These are phyloP conservation scores for Thielaviopsis musarum DNA, from an alignment of 2,329 filamentous ascomycete genomes.

Conservation along the genomic window DNA sequence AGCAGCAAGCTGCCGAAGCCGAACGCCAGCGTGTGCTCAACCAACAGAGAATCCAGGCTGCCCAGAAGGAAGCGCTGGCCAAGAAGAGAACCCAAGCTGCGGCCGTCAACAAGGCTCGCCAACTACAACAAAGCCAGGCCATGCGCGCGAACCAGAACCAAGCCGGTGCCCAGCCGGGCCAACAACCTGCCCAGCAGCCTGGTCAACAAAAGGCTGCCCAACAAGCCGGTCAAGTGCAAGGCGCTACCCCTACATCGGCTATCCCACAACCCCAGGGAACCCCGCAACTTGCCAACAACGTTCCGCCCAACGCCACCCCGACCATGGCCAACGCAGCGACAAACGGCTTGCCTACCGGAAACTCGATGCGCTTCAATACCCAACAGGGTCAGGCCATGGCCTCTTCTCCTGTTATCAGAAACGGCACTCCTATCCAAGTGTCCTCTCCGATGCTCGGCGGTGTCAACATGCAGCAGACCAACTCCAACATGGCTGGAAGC, in stretches of 20 bases:
- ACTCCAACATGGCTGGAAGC: constrained; percentile 51
- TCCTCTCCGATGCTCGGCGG: constrained; percentile 49
- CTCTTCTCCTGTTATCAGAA: constrained; percentile 47
- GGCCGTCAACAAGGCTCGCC: constrained; percentile 15
- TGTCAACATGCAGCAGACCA: constrained; percentile 46
- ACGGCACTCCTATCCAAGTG: constrained; percentile 47
- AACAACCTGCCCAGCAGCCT: constrained; percentile 14
- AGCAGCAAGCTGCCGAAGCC: constrained; percentile 23
- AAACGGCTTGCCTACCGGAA: constrained; percentile 21
- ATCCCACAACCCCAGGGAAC: constrained; percentile 5
- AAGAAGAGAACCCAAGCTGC: constrained; percentile 2
- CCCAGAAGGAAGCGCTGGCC: constrained; percentile 8
- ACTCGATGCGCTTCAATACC: constrained; percentile 27
- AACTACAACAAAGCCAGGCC: constrained; percentile 18
- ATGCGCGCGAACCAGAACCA: constrained; percentile 21
- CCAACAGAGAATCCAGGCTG: constrained; percentile 12
- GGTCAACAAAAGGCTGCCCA: constrained; percentile 19
- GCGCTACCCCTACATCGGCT: constrained; percentile 1
- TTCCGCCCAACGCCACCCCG: constrained; percentile 10
- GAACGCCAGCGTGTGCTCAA: constrained; percentile 6
- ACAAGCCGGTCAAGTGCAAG: constrained; percentile 14
- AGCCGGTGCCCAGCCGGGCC: constrained; percentile 18
- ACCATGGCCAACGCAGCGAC: constrained; percentile 15
- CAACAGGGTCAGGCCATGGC: constrained; percentile 41
- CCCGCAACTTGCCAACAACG: constrained; percentile 8